Evolutionary conservation across 2,329 filamentous ascomycete genomes (phyloP).

Genomic region (Coniosporium tulheliwenetii): DNA sequence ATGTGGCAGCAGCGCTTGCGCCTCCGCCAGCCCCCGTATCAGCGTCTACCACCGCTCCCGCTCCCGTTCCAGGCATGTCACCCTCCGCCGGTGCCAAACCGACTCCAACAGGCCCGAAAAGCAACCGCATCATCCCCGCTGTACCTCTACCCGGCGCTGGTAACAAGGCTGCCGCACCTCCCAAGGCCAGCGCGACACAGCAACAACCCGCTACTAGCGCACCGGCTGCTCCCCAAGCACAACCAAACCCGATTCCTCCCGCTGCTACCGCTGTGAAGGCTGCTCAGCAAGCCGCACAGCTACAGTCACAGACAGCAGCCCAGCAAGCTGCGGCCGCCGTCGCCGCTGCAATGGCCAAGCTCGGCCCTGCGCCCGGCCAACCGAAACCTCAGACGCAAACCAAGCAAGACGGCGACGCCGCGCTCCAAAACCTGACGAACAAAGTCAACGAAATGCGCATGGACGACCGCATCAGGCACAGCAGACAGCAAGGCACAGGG

Average conservation of each 20-base stretch:
- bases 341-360: slow-evolving; percentile 65
- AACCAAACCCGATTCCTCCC: no score
- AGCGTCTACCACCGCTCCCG: no score
- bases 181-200: slow-evolving; percentile 13
- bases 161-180: slow-evolving; percentile 18
- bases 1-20: slow-evolving; percentile 39
- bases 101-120: slow-evolving; percentile 26
- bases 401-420: slow-evolving; percentile 22
- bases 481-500: slow-evolving; percentile 29
- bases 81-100: slow-evolving; percentile 19
- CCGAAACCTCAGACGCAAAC: slow-evolving; percentile 12
- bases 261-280: no score
- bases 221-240: background rate
- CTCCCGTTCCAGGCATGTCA: slow-evolving; percentile 16
- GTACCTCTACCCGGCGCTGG: slow-evolving; percentile 42
- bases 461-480: slow-evolving; percentile 35
- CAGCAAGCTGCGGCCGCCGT: slow-evolving; percentile 62
- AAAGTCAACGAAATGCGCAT: slow-evolving; percentile 67
- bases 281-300: slow-evolving; percentile 6
- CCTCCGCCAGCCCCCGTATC: slow-evolving; percentile 17
- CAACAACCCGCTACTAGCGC: slow-evolving; percentile 3
- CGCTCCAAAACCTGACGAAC: slow-evolving; percentile 56
- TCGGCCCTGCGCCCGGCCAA: slow-evolving; percentile 24
- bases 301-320: slow-evolving; percentile 47
- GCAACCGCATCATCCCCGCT: slow-evolving; percentile 45